These are phyloP conservation scores for Euphorbia schlechtendalii DNA, from an alignment of 441 rosid genomes.

Conservation along the genomic window DNA sequence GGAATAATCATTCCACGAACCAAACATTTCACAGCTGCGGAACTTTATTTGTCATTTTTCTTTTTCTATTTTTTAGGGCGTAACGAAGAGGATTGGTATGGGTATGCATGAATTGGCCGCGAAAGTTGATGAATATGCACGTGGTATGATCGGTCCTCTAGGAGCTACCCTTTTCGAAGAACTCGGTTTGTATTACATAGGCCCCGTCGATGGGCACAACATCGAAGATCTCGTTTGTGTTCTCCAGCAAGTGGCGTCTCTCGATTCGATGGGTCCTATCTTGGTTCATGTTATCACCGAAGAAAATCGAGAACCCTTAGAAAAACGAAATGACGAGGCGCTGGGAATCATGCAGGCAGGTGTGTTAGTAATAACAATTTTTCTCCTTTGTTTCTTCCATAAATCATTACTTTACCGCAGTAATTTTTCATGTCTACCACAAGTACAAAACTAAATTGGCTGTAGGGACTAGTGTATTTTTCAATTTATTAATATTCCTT, in stretches of 20 bases:
- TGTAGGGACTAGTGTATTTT: too few relatives aligned
- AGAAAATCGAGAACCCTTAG: constrained; percentile 40
- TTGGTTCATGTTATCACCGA: constrained; percentile 85
- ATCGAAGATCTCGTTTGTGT: constrained; percentile 77
- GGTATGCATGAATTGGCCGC: constrained; percentile 93
- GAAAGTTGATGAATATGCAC: constrained; percentile 94
- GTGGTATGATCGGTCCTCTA: constrained; percentile 88
- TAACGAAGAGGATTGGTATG: constrained; percentile 76
- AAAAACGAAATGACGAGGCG: constrained; percentile 22
- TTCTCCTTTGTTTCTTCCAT: background rate
- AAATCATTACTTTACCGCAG: background rate
- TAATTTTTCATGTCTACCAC: background rate
- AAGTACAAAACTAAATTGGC: background rate
- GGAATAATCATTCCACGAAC: too few relatives aligned
- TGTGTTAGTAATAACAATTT: constrained; percentile 1
- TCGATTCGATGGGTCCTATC: constrained; percentile 89
- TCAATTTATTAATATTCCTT: too few relatives aligned
- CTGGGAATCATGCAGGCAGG: constrained; percentile 30
- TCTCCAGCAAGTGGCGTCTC: constrained; percentile 69
- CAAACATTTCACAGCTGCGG: too few relatives aligned
- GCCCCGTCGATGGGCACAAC: constrained; percentile 95
- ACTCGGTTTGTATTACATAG: constrained; percentile 87
- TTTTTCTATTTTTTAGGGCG: constrained; percentile 33
- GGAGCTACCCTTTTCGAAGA: constrained; percentile 95
- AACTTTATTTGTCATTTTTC: constrained; percentile 6